Evolutionary conservation across 83 land plant species (phyloP), one percentile per base, ranked within the genome.

Genomic region (Picea abies): DNA sequence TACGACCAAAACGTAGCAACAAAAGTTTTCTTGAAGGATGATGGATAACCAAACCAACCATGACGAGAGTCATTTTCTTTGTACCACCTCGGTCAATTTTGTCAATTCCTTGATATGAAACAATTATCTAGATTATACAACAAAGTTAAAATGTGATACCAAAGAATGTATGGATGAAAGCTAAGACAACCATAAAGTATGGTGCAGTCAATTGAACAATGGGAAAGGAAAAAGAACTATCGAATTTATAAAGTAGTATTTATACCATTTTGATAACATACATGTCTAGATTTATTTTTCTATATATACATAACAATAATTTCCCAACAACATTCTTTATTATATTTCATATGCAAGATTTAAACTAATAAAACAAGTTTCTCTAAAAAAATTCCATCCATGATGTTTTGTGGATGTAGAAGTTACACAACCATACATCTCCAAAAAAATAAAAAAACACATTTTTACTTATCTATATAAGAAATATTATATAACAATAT

Each of bases 61-160:
- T 98, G 44, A 97, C 81, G 19, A 97, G 94, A 44, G 99, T 95
- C 94, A 92, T 93, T 79, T 94, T 97, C 12, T 94, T 98, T 29
- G 94, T 56, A 14, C 90, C 94, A 16, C 92, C 94, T 62, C 87
- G 88, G 47, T 87, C 96, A 41, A 94, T 75, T 79, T 93, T 97
- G 41, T 95, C 91, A 22, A 93, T 78, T 71, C 88, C 95, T 78
- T 86, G 92, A 82, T 92, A 94, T 41, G 99, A 96, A 62, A 95
- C 94, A 80, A 93, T 83, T 79, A 93, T 92, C 98, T 95, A 88
- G 60, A 83, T 73, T 5, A 29, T 73, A 17, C 58, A n/a, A 44
- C 4, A 44, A 56, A 73, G 73, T 19, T 39, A n/a, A 44, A 44
- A 41, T 73, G 16, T 44, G 9, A 0, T 2, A 73, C 11, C 14